A percentile compares a stretch with the other conserved stretches of the same genome.
Evolutionary conservation across 305 asterid species (phyloP).

Genomic region (Fraxinus angustifolia): DNA sequence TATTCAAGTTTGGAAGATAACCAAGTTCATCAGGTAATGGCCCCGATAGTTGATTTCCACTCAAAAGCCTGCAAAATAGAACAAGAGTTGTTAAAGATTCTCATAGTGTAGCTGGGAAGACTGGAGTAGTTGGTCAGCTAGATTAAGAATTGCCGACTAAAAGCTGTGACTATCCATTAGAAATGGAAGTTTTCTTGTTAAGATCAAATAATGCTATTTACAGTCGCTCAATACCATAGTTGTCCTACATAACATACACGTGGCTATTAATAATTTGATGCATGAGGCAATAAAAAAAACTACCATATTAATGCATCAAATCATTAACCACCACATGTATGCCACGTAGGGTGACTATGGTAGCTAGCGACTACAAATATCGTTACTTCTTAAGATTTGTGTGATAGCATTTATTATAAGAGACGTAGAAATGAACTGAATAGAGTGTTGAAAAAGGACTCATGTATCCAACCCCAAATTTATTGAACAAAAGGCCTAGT

Average conservation of each 20-base stretch:
- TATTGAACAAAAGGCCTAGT: background rate
- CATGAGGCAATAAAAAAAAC: background rate
- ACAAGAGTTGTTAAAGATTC: slow-evolving; percentile 3
- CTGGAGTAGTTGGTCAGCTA: background rate
- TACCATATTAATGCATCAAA: background rate
- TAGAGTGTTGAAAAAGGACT: background rate
- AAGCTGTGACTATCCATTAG: background rate
- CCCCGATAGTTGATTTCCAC: slow-evolving; percentile 62
- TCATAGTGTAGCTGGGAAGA: background rate
- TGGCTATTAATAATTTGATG: background rate
- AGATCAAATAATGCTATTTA: background rate
- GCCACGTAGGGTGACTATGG: background rate
- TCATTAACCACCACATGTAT: background rate
- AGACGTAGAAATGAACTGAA: background rate
- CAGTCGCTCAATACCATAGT: background rate
- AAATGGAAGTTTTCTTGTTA: background rate
- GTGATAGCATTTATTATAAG: background rate
- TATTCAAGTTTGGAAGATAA: slow-evolving; percentile 46
- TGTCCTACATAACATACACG: background rate
- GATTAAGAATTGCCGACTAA: background rate
- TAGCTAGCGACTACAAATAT: background rate
- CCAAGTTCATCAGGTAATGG: slow-evolving; percentile 67
- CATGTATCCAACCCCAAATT: background rate
- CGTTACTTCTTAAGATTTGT: background rate
- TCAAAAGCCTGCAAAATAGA: slow-evolving; percentile 53